Evolutionary conservation across 192 early-diverging fungal species (phyloP), one percentile per base, ranked within the genome.

Genomic region (Podila minutissima): DNA sequence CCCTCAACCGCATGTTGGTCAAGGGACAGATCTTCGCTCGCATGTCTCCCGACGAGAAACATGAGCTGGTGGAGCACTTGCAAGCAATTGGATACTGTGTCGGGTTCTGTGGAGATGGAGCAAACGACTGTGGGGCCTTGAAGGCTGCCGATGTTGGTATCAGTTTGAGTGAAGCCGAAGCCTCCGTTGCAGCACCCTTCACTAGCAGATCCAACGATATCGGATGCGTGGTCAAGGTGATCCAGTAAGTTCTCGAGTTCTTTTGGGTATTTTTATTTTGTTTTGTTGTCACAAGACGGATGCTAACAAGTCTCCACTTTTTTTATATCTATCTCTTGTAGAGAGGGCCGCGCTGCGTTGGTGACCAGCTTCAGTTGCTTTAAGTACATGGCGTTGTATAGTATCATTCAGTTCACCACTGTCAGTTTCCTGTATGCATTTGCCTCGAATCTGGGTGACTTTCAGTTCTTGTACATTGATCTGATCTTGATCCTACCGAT

Each of bases 41-140:
- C 63, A 98, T 99, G 97, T 98, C 97, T 3, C 98, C 98, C 1
- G 98, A 99, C 75, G 95, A 98, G 81, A 99, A 99, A 68, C 95
- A 96, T 48, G 92, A 95, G 74, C 78, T 99, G 20, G 96, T 99
- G 6, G 93, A 96, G 74, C 89, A 90, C 63, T 83, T 99, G 49
- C 97, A 99, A 75, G 88, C 84, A 24, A 88, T 98, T 31, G 97
- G 94, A 17, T 97, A 99, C 85, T 96, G 93, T 73, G 93, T 95
- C 31, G 95, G 96, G 0, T 99, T 99, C 82, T 98, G 97, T 77
- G 98, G 98, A n/a, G 98, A 99, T 77, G 98, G 98, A 12, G 97
- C 98, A 22, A 99, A 99, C 71, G 98, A 99, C 82, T 96, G 95
- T 85, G 96, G 97, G 22, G 98, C 98, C 5, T 85, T 99, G 17